Evolutionary conservation across 441 rosid genomes (phyloP), one percentile per base, ranked within the genome.

Genomic region (Bruguiera hainesii): DNA sequence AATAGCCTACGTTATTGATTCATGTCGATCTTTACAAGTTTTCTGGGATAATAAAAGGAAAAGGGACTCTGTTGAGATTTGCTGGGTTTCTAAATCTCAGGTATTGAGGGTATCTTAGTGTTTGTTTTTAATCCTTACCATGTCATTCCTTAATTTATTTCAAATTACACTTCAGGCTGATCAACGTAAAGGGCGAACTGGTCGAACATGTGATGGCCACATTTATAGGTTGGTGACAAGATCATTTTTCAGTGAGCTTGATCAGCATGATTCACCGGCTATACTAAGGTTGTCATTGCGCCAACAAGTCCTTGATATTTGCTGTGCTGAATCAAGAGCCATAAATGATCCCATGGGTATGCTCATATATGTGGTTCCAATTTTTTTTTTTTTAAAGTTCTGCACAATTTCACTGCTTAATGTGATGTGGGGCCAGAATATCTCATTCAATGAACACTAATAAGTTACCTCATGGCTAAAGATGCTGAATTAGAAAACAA

Each of bases 61-160:
- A 84, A 82, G 67, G 55, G 97, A 94, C 68, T 73, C 89, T 74
- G 76, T 89, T 23, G 80, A 89, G 81, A 95, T 91, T 77, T 87
- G 81, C 68, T 89, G 98, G 98, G 84, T 89, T 73, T 94, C 98
- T 67, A 85, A 83, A 73, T 91, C 98, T 81, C 98, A 91, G 96
- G 97, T 94, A 87, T 65, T 42, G 19, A 49, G 67, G 37, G 42
- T 56, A 64, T 69, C 21, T 60, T 59, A 67, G 20, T 29, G 60
- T 23, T 60, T 61, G 10, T 60, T 49, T 50, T 66, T 39, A 61
- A 65, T 66, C 46, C 2, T 74, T 28, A 42, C 23, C 42, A 15
- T 62, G 46, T 66, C 37, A 46, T 60, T 62, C 37, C 52, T 42
- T 73, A 61, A 71, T 63, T 63, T 66, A 73, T 46, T 63, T 46